Percentiles rank a stretch among this genome's conserved stretches.
Conservation (phyloP, 257 asterid genomes). For the Datura wrightii region DNA sequence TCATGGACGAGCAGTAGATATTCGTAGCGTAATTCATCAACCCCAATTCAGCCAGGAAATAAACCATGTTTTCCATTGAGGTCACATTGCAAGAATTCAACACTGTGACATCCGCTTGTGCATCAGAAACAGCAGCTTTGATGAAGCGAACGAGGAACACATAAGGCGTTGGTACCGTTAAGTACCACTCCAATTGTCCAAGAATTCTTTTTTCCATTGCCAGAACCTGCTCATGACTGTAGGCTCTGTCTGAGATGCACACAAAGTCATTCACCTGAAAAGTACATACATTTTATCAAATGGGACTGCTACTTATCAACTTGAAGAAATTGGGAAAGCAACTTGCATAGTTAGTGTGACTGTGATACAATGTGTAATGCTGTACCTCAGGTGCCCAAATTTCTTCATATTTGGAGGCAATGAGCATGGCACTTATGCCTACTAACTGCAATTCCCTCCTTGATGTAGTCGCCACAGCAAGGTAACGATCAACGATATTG, state of each 20-base stretch:
- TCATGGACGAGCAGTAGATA: constrained; percentile 73
- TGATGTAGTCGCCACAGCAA: constrained; percentile 48
- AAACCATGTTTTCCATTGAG: constrained; percentile 72
- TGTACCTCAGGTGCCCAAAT: constrained; percentile 96
- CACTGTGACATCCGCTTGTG: constrained; percentile 41
- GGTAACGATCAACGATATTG: constrained; percentile 80
- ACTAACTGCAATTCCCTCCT: constrained; percentile 82
- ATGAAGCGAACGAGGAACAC: constrained; percentile 86
- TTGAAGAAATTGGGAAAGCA: neutral
- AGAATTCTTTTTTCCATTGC: constrained; percentile 80
- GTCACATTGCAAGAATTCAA: constrained; percentile 16
- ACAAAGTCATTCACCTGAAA: constrained; percentile 77
- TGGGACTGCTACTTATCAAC: neutral
- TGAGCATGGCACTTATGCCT: constrained; percentile 81
- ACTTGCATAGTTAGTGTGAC: neutral
- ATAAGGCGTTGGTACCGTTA: constrained; percentile 87
- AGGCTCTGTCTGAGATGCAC: constrained; percentile 69
- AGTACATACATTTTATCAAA: neutral
- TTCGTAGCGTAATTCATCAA: constrained; percentile 75
- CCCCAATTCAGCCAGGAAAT: constrained; percentile 76
- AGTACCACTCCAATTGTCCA: constrained; percentile 71
- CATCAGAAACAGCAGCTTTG: constrained; percentile 66
- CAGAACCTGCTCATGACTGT: constrained; percentile 58
- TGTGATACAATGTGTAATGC: too few relatives aligned
- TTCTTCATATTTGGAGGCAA: constrained; percentile 93